phyloP scores from a whole-genome alignment of 2,329 filamentous ascomycete species.

The Xylaria sp. region DNA sequence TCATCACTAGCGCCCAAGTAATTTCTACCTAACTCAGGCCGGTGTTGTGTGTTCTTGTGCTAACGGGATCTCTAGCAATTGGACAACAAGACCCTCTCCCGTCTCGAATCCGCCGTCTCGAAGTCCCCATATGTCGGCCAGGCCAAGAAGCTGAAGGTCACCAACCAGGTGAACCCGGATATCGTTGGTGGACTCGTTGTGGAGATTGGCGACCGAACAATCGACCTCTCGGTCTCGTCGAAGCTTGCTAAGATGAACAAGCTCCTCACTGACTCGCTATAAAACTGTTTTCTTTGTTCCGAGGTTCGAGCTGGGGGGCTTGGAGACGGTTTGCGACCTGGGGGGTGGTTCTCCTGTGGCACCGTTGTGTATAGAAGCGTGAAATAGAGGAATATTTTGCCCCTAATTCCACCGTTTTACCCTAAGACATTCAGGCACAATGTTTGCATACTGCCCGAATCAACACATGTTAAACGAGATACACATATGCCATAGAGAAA shows the following conservation, averaged over 20 bases:
- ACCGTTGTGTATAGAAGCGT: conserved; percentile 39
- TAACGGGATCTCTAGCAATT: conserved; percentile 55
- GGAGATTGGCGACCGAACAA: conserved; percentile 96
- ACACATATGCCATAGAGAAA: not conserved
- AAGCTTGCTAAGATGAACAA: conserved; percentile 99
- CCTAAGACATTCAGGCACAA: not conserved
- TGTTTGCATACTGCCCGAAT: not conserved
- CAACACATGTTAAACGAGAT: not conserved
- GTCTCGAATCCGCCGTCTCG: conserved; percentile 83
- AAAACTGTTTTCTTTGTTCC: conserved; percentile 56
- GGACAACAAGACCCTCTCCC: conserved; percentile 81
- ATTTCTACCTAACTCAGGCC: not conserved
- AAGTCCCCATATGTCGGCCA: conserved; percentile 87
- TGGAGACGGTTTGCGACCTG: conserved; percentile 24
- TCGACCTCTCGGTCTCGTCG: conserved; percentile 92
- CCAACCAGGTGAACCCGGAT: conserved; percentile 92
- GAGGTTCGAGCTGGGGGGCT: conserved; percentile 14
- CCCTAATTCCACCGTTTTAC: conserved; percentile 4
- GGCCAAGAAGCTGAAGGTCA: conserved; percentile 98
- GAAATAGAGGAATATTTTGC: conserved; percentile 39
- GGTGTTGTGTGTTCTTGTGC: conserved; percentile 7
- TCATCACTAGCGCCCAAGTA: conserved; percentile 88
- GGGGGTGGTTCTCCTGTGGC: conserved; percentile 26
- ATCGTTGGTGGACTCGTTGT: conserved; percentile 93
- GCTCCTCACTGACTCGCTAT: conserved; percentile 94